Evolutionary conservation across 1,139 yeast genomes (phyloP).

Genomic region (Debaryomyces subglobosus): DNA sequence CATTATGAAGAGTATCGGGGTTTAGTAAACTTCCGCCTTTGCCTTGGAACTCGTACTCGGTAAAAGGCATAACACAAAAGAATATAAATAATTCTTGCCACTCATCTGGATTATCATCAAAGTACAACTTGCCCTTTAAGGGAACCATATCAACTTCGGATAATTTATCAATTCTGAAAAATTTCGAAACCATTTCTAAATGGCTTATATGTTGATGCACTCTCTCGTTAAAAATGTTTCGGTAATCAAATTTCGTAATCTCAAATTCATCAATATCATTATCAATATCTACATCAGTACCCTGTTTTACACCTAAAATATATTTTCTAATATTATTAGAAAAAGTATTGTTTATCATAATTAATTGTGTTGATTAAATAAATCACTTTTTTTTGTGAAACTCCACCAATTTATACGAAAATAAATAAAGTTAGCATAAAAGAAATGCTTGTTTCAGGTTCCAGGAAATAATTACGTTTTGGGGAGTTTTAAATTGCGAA

Average conservation of each 20-base stretch:
- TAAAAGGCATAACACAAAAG: too few species aligned
- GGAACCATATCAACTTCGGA: not conserved
- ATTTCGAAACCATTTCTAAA: not conserved
- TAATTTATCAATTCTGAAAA: not conserved
- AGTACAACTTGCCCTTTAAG: not conserved
- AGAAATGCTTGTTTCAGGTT: too few species aligned
- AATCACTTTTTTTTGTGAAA: not conserved
- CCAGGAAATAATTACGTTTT: not conserved
- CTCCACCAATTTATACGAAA: not conserved
- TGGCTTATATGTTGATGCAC: not conserved
- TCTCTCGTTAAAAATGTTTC: not conserved
- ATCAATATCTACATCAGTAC: not conserved
- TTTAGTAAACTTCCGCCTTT: too few species aligned
- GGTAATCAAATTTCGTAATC: conserved; percentile 1
- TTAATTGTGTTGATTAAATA: not conserved
- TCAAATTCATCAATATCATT: not conserved
- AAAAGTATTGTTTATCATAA: not conserved
- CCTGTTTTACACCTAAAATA: not conserved
- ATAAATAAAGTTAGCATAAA: not conserved
- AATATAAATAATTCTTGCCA: conserved; percentile 1
- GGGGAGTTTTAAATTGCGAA: not conserved
- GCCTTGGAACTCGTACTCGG: too few species aligned
- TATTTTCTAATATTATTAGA: not conserved
- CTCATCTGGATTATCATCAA: conserved; percentile 14
- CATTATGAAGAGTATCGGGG: not conserved